These are phyloP conservation scores for Blepharisma stoltei DNA, from an alignment of 73 alveolate genomes.

Conservation along the genomic window DNA sequence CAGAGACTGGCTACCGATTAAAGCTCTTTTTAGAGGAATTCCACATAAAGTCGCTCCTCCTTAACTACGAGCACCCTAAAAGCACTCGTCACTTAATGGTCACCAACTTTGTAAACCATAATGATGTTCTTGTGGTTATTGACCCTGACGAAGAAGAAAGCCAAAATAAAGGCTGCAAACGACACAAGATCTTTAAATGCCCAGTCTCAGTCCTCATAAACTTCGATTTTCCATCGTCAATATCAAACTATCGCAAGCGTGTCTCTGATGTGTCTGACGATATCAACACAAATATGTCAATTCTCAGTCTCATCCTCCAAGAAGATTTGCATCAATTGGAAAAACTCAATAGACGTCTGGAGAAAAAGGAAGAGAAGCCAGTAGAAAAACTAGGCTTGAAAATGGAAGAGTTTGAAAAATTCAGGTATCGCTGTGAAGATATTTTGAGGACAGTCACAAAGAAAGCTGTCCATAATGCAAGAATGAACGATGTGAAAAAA, in stretches of 20 bases:
- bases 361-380: not conserved
- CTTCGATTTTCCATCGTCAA: constrained; percentile 15
- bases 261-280: not conserved
- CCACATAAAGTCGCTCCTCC: not conserved
- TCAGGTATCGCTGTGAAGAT: constrained; percentile 24
- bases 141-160: constrained; percentile 28
- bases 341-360: not conserved
- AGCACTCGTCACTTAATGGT: constrained; percentile 2
- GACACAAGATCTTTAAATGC: constrained; percentile 18
- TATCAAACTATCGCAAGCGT: not conserved
- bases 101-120: constrained; percentile 5
- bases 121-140: not conserved
- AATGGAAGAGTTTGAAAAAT: constrained; percentile 27
- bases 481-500: constrained; percentile 26
- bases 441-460: constrained; percentile 14
- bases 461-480: not conserved
- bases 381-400: not conserved
- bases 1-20: not conserved
- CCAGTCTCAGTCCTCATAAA: constrained; percentile 9
- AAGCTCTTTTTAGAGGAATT: constrained; percentile 11
- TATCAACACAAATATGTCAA: not conserved
- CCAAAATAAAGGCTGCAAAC: constrained; percentile 7
- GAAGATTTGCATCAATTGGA: not conserved
- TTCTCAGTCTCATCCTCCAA: not conserved
- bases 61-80: constrained; percentile 11